Evolutionary conservation across 371 early-diverging fungal species (phyloP).

Genomic region (Apophysomyces ossiformis): DNA sequence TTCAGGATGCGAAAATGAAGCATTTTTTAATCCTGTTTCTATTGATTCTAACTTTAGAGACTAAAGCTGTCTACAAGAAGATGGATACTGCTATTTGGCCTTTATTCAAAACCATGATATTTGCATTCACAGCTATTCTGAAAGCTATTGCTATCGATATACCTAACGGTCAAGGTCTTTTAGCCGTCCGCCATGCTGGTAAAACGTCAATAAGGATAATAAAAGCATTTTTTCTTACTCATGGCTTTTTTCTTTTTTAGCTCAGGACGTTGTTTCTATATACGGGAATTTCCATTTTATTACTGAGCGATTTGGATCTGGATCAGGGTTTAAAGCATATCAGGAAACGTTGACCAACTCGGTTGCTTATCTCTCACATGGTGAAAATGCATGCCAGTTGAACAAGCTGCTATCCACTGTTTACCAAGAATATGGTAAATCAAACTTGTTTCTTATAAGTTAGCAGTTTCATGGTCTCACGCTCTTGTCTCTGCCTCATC

Average conservation of each 20-base stretch:
- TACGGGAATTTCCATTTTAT: slow-evolving; percentile 53
- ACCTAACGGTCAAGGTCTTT: slow-evolving; percentile 37
- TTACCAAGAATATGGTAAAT: slow-evolving; percentile 49
- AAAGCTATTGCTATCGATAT: slow-evolving; percentile 46
- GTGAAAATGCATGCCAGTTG: slow-evolving; percentile 38
- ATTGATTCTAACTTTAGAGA: slow-evolving; percentile 1
- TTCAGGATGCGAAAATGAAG: no score
- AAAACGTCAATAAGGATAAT: neutral
- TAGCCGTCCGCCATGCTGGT: slow-evolving; percentile 31
- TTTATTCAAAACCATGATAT: slow-evolving; percentile 46
- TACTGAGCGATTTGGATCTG: slow-evolving; percentile 40
- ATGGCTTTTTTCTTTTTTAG: slow-evolving; percentile 14
- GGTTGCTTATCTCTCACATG: slow-evolving; percentile 43
- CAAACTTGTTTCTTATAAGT: neutral
- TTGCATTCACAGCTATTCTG: slow-evolving; percentile 48
- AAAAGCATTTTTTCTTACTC: neutral
- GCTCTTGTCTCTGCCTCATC: neutral
- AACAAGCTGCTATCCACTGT: slow-evolving; percentile 36
- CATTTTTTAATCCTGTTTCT: neutral
- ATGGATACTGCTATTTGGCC: slow-evolving; percentile 33
- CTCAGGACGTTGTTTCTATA: slow-evolving; percentile 40
- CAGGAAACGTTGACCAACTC: slow-evolving; percentile 53
- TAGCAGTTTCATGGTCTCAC: neutral
- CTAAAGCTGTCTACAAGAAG: slow-evolving; percentile 18
- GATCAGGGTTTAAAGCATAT: slow-evolving; percentile 46